A percentile compares a stretch with the other conserved stretches of the same genome.
These are phyloP conservation scores for Geotrichum restrictum DNA, from an alignment of 1,139 yeast species.

Conservation along the genomic window DNA sequence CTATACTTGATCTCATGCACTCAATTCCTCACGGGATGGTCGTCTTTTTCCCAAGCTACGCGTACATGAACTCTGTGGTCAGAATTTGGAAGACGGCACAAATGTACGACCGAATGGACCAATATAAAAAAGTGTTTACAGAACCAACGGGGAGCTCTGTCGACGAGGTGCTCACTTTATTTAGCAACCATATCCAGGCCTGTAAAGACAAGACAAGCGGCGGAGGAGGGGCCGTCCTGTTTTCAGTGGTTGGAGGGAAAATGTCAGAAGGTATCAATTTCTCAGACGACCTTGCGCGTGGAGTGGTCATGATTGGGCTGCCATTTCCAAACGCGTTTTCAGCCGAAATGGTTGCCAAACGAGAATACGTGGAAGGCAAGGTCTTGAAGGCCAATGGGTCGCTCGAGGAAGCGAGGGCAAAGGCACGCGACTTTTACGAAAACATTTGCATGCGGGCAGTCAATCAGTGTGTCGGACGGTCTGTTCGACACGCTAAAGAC, in stretches of 20 bases:
- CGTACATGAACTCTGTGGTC: conserved; percentile 54
- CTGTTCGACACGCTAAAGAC: conserved; percentile 79
- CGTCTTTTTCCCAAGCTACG: conserved; percentile 80
- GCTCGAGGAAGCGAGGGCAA: conserved; percentile 42
- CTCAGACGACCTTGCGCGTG: conserved; percentile 79
- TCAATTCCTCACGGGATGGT: conserved; percentile 72
- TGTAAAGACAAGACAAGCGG: not conserved
- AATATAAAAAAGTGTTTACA: conserved; percentile 40
- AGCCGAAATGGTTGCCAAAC: conserved; percentile 75
- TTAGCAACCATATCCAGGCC: conserved; percentile 39
- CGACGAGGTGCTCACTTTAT: conserved; percentile 49
- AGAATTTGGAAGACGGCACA: conserved; percentile 47
- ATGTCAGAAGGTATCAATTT: conserved; percentile 94
- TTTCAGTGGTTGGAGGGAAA: conserved; percentile 91
- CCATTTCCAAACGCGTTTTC: conserved; percentile 87
- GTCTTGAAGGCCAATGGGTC: conserved; percentile 44
- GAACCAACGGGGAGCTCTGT: conserved; percentile 49
- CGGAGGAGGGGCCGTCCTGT: conserved; percentile 57
- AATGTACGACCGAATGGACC: conserved; percentile 20
- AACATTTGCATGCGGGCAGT: conserved; percentile 88
- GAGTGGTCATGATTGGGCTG: conserved; percentile 80
- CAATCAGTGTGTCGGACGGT: conserved; percentile 89
- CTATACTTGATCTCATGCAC: conserved; percentile 45
- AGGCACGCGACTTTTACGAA: conserved; percentile 66
- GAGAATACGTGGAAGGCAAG: conserved; percentile 55